Percentiles rank a stretch among this genome's conserved stretches.
phyloP scores from a whole-genome alignment of 1,139 yeast species.

The Zygosaccharomyces pseudobailii region DNA sequence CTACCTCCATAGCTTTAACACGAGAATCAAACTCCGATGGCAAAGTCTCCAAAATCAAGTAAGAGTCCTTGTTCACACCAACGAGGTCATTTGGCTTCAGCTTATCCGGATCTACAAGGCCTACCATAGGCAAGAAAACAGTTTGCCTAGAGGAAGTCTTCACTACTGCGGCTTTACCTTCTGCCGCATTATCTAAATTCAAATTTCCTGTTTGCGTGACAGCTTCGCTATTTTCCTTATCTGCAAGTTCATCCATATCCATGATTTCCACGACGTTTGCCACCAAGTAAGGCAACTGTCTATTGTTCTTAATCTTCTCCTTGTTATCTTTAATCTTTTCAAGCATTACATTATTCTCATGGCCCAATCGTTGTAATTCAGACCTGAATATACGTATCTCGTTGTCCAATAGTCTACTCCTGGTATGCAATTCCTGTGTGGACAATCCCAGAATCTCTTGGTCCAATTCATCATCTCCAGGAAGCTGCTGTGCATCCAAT shows the following conservation, averaged over 20 bases:
- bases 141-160: conserved; percentile 98
- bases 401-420: conserved; percentile 85
- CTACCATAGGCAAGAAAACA: conserved; percentile 91
- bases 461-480: conserved; percentile 56
- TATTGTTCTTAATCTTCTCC: conserved; percentile 92
- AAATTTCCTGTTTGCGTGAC: conserved; percentile 92
- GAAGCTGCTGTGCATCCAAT: conserved; percentile 46
- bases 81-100: conserved; percentile 94
- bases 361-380: conserved; percentile 83
- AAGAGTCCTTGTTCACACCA: conserved; percentile 97
- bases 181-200: conserved; percentile 85
- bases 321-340: conserved; percentile 94
- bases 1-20: conserved; percentile 99
- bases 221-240: conserved; percentile 44
- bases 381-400: conserved; percentile 95
- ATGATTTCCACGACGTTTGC: conserved; percentile 96
- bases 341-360: conserved; percentile 87
- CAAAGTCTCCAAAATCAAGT: conserved; percentile 83
- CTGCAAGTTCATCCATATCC: conserved; percentile 84
- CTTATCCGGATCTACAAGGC: conserved; percentile 82
- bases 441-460: conserved; percentile 75
- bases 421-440: conserved; percentile 77
- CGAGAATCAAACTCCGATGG: conserved; percentile 97
- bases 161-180: conserved; percentile 96
- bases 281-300: conserved; percentile 91